Base-by-base conservation (phyloP, 2,329 filamentous ascomycete species). In the Sordariomycetes sp. region DNA sequence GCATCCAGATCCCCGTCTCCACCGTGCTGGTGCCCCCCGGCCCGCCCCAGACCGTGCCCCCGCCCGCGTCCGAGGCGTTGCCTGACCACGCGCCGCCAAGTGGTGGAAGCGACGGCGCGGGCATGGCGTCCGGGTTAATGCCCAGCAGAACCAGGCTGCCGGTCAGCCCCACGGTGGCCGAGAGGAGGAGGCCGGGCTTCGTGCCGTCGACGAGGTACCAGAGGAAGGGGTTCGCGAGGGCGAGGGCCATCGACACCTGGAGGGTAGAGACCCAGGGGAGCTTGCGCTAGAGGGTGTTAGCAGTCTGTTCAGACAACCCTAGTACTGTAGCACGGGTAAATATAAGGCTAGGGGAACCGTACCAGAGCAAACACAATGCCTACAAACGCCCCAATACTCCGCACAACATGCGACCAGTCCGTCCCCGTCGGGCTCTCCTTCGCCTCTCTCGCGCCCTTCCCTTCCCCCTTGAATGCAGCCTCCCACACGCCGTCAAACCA, bases 121-220 rank as follows among this genome's bases (percentile, higher is more conserved):
- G 89, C 65, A 96, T 83, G 66, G 96, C 81, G 52, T 88, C 83
- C 2, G 91, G 89, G 65, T 90, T 87, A 37, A 93, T 78, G 16
- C 85, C 80, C 59, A 96, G 80, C 20, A 96, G 75, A 18, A 90
- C 71, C 16, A 82, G 80, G 11, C 92, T 92, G 8, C 93, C 90
- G 1, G 81, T 74, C 28, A 93, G 68, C 1, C 90, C 88, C 12
- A 96, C 86, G 1, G 82, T 74, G 16, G 86, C 79, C 0, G 90
- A 91, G 58, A 97, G 80, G 37, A 94, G 74, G 64, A 97, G 88
- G 4, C 94, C 94, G 0, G 91, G 82, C 64, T 85, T 86, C 53
- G 90, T 94, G 55, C 93, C 89, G 72, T 99, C 94, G 67, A 99
- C 88, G 25, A 97, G 79, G 72, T 96, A 99, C 94, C 94, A 99